Base-by-base conservation (phyloP, 768 basidiomycete species). In the Amanita pallidorosea region DNA sequence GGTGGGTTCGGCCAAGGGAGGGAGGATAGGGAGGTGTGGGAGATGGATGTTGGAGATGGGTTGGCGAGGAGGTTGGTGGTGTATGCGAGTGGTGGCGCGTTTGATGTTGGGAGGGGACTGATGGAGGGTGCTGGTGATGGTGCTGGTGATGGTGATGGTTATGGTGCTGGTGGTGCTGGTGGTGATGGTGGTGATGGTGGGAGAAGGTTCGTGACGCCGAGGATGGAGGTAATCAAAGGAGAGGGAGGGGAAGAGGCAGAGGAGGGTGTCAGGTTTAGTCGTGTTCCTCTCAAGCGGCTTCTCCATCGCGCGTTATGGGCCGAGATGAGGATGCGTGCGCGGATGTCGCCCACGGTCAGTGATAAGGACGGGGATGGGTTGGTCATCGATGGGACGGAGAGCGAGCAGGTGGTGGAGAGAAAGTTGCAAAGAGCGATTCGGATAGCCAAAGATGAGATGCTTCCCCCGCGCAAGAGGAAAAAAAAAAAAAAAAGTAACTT, bases 291-390 rank as follows among this genome's bases (percentile, higher is more conserved):
- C 13, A 35, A 52, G 31, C 45, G 58, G 6, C 22, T 59, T 3
- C 46, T 59, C 17, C 54, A 52, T 2, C 54, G 58, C 12, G 56
- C 58, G 22, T 36, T 52, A 2, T 49, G 53, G 46, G 54, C 56
- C 13, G n/a, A 46, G 5, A 12, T 55, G 37, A 40, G 17, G 15
- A 38, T 25, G 36, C 45, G 31, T 4, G 20, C 15, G 20, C n/a
- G 6, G 13, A 9, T 23, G 18, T 17, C 27, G 6, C 17, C 27
- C 3, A n/a, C 4, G 13, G 37, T 11, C 7, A 40, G 11, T 2
- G 31, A 31, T 7, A 31, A 31, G 9, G 31, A 11, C 11, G 31
- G 31, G 31, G 31, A 40, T 8, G 7, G 25, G 45, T 11, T 29
- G 27, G n/a, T 33, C 12, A 29, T 17, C 5, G 13, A 33, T 33